Evolutionary conservation across 768 basidiomycete genomes (phyloP).

Genomic region (Fistulinella prunicolor): DNA sequence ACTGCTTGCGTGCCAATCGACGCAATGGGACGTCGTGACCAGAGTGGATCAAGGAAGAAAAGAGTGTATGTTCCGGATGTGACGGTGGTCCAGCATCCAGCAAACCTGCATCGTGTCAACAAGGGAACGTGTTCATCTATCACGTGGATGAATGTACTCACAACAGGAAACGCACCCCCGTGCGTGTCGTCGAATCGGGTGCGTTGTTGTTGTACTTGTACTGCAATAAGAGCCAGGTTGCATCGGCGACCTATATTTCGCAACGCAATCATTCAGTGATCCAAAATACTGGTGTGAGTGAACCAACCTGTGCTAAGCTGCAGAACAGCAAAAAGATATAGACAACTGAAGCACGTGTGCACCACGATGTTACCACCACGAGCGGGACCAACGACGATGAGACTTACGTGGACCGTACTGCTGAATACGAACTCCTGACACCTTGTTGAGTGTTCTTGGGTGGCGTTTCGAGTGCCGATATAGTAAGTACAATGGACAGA

Average conservation of each 20-base stretch:
- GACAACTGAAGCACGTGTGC: conserved; percentile 35
- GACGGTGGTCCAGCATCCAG: conserved; percentile 57
- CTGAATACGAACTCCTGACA: conserved; percentile 43
- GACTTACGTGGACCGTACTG: conserved; percentile 53
- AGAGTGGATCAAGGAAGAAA: conserved; percentile 58
- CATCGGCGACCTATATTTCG: conserved; percentile 43
- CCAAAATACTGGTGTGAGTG: background rate
- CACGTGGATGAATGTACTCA: conserved; percentile 27
- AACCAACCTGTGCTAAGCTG: conserved; percentile 46
- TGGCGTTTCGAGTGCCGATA: conserved; percentile 45
- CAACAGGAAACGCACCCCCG: conserved; percentile 48
- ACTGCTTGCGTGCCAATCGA: conserved; percentile 59
- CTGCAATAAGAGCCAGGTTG: conserved; percentile 59
- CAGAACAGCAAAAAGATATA: conserved; percentile 50
- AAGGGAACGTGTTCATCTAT: background rate
- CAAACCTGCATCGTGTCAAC: conserved; percentile 40
- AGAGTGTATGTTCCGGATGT: conserved; percentile 53
- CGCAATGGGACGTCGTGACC: conserved; percentile 50
- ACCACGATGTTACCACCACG: conserved; percentile 15
- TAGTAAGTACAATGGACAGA: conserved; percentile 49
- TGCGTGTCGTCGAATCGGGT: conserved; percentile 44
- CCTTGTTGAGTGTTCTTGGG: conserved; percentile 50
- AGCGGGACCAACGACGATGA: background rate
- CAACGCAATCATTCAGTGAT: conserved; percentile 3
- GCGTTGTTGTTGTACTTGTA: conserved; percentile 52